Base-by-base conservation (phyloP, 2,329 filamentous ascomycete genomes). In the Neofusicoccum parvum region DNA sequence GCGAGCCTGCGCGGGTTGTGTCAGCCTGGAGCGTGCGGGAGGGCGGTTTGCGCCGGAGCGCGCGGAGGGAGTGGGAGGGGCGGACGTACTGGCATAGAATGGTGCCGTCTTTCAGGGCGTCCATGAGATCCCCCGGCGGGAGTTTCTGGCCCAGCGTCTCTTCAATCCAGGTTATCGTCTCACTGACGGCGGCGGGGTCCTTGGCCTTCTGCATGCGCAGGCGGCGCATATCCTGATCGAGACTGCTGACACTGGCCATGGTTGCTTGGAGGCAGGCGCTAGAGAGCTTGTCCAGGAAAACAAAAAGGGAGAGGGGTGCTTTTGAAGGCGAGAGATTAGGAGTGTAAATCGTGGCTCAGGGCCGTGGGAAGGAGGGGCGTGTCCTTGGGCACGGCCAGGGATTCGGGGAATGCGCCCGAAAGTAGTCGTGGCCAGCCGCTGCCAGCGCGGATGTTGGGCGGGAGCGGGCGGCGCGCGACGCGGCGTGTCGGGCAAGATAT, bases 181-280 rank as follows among this genome's bases (percentile, higher is more conserved):
- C 94, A 71, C 92, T 92, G 60, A 93, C 94, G 46, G 94, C 94
- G 72, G 90, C 88, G 23, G 93, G 92, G 1, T 94, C 98, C 1
- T 94, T 98, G 80, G 97, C 98, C 80, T 94, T 92, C 67, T 94
- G 92, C 73, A 97, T 85, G 79, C 95, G 94, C 85, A 98, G 80
- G 78, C 89, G 93, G 85, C 92, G 92, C 88, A 99, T 86, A 83
- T 99, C 95, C 79, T 94, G 94, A 80, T 98, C 95, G 67, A 99
- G 84, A 69, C 92, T 97, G 69, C 92, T 87, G 37, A 98, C 94
- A 45, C 94, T 97, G 72, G 94, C 94, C 94, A 98, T 98, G 70
- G 67, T 66, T 67, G 68, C 45, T 53, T 6, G 17, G 56, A 59
- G 11, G 41, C 43, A 60, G 37, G 43, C 56, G 11, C 41, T 36